Evolutionary conservation across 345 rosid genomes (phyloP).

Genomic region (Excoecaria cochinchinensis): DNA sequence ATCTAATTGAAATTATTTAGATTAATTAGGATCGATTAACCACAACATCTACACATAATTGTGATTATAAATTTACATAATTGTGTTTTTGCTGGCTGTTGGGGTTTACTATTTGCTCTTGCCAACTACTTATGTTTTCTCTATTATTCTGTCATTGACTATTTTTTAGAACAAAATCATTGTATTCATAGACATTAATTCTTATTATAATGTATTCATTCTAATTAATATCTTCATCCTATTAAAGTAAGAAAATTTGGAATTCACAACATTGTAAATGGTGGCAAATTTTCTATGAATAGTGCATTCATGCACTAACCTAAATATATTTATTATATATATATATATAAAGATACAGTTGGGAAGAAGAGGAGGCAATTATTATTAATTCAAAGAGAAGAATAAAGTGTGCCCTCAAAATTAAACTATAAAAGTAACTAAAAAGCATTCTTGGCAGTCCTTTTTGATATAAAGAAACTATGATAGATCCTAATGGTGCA

Average conservation of each 20-base stretch:
- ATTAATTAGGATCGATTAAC: conserved; percentile 13
- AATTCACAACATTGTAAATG: too few relatives aligned
- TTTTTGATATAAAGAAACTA: background rate
- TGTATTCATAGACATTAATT: background rate
- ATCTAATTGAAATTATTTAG: conserved; percentile 10
- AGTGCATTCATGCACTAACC: too few relatives aligned
- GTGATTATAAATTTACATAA: background rate
- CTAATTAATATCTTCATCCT: too few relatives aligned
- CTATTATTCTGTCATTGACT: conserved; percentile 2
- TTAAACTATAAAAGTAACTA: background rate
- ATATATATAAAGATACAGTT: too few relatives aligned
- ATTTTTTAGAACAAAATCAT: conserved; percentile 1
- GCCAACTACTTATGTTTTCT: conserved; percentile 28
- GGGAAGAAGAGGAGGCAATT: too few relatives aligned
- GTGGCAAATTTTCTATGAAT: too few relatives aligned
- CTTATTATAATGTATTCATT: too few relatives aligned
- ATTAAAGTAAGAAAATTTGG: too few relatives aligned
- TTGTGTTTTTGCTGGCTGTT: conserved; percentile 34
- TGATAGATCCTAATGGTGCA: too few relatives aligned
- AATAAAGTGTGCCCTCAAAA: background rate
- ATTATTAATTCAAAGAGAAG: too few relatives aligned
- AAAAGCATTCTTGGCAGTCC: conserved; percentile 13
- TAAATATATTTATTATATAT: too few relatives aligned
- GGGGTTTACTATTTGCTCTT: conserved; percentile 18
- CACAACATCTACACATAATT: background rate